Base-by-base conservation (phyloP, 768 basidiomycete species). In the Boletus rubropictus region DNA sequence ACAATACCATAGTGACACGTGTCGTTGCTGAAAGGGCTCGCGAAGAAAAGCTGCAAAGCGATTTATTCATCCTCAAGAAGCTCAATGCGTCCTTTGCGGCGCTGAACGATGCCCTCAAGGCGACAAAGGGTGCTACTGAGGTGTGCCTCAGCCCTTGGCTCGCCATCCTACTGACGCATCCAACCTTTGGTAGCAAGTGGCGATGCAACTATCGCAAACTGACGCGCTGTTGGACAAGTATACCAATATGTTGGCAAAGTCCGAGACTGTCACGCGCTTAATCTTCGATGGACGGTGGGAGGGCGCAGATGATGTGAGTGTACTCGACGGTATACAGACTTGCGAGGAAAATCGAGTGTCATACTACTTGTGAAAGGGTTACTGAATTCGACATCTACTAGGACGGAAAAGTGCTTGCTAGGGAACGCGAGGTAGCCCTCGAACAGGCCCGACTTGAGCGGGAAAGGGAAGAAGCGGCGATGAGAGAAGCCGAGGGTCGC, bases 201-300 rank as follows among this genome's bases (percentile, higher is more conserved):
- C 82, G 9, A 65, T 63, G 25, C 86, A 88, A 52, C 63, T 90
- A 28, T 75, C 74, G 39, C 78, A 89, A 53, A 89, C 88, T 0
- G 81, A 89, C 56, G 77, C 76, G 1, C 67, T 90, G 47, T 68
- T 90, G 49, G 81, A 86, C 65, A 85, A 81, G 73, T 90, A 90
- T 59, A 77, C 86, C 35, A 69, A 67, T 34, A 78, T 87, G 39
- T 69, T 90, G 17, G 76, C 78, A 5, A 81, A 79, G 61, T 85
- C 86, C 2, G 87, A 89, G 63, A 75, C 79, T 12, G 74, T 79
- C 50, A 70, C 85, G 3, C 76, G 77, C 25, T 64, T 89, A 48
- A 79, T 90, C 15, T 81, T 89, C 50, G 87, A 90, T 60, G 83
- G 87, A 50, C 69, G 77, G 48, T 90, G 85, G 85, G 69, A 77